Base-by-base conservation (phyloP, 179 eudicot genomes). In the Spinacia oleracea region DNA sequence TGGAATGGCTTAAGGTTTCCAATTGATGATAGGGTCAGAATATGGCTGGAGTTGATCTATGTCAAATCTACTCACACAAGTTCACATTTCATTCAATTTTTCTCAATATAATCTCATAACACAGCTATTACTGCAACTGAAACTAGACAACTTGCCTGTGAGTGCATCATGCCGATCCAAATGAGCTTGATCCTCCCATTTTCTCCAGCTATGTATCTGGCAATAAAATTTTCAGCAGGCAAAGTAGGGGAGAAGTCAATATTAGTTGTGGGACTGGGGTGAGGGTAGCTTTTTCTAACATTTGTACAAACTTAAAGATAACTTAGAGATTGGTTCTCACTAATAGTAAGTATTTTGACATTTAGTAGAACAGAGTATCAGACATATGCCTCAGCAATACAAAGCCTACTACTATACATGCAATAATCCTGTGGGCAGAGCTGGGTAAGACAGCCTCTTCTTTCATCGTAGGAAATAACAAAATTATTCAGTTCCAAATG, bases 131-230 rank as follows among this genome's bases (percentile, higher is more conserved):
- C 59, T 38, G 34, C 70, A 68, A 66, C 72, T 42, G 43, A 51
- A 65, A 27, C 59, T 69, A 62, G 31, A 18, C 43, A 89, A 73
- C 84, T 75, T 87, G 90, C 98, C 98, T 73, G 87, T 82, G 83
- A 91, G 83, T 74, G 84, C 77, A 87, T 91, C 89, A 78, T 89
- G 90, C 38, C 88, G 87, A 86, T 91, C 97, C 88, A 83, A 80
- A 77, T 87, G 95, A 83, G 97, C 97, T 79, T 95, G 91, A 78
- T 95, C 98, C 84, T 95, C 98, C 98, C 97, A 95, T 64, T 59
- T 79, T 80, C 97, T 90, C 98, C 98, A 95, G 77, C 89, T 89
- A 83, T 91, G 97, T 76, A 95, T 85, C 98, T 95, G 86, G 25
- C 27, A 73, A 77, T 67, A 58, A 78, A 38, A 62, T 5, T 73